Evolutionary conservation across 1,139 yeast genomes (phyloP).

Genomic region (Saccharomyces hybrid): DNA sequence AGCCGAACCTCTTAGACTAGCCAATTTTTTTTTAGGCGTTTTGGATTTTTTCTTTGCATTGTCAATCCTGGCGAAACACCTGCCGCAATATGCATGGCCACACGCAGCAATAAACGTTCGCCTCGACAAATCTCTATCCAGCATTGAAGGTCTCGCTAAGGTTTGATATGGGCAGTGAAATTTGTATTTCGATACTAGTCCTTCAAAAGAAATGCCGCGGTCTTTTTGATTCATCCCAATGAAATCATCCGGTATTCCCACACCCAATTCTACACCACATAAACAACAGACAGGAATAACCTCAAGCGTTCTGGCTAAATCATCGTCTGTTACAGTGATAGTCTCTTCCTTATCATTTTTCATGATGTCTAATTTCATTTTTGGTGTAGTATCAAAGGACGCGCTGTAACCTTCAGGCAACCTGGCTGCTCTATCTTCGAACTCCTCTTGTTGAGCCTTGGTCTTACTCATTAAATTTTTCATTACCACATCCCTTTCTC

Average conservation of each 20-base stretch:
- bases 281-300: slow-evolving; percentile 52
- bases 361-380: slow-evolving; percentile 26
- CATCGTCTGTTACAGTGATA: slow-evolving; percentile 23
- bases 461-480: slow-evolving; percentile 31
- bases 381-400: slow-evolving; percentile 27
- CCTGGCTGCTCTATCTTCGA: slow-evolving; percentile 13
- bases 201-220: slow-evolving; percentile 23
- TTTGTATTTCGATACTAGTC: slow-evolving; percentile 29
- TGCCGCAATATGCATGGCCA: slow-evolving; percentile 84
- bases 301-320: slow-evolving; percentile 27
- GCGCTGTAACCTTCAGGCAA: slow-evolving; percentile 24
- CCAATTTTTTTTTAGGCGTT: slow-evolving; percentile 18
- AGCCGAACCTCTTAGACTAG: slow-evolving; percentile 26
- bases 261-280: slow-evolving; percentile 65
- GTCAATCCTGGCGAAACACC: slow-evolving; percentile 48
- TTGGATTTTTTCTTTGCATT: slow-evolving; percentile 23
- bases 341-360: slow-evolving; percentile 31
- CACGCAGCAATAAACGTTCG: slow-evolving; percentile 64
- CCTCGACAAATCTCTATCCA: slow-evolving; percentile 56
- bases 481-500: slow-evolving; percentile 32
- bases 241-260: slow-evolving; percentile 56
- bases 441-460: slow-evolving; percentile 20
- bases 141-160: slow-evolving; percentile 40
- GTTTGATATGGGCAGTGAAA: slow-evolving; percentile 66
- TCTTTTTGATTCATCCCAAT: slow-evolving; percentile 25